Conservation (phyloP, 2,329 filamentous ascomycete species). For the Xylariaceae sp. region DNA sequence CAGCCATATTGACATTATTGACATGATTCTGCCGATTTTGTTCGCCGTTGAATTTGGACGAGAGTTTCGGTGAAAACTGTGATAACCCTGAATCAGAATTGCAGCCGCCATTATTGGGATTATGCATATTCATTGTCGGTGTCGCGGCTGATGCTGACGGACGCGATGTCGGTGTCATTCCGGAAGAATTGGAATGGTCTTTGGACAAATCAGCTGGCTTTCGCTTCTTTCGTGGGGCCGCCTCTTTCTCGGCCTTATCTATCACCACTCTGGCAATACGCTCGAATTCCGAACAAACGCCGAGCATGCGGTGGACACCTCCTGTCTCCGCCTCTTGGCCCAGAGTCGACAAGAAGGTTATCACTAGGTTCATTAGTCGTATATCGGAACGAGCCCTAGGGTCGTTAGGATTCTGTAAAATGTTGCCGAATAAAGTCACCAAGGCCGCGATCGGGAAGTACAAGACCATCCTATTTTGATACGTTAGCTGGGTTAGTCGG, state of each 20-base stretch:
- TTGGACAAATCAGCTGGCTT: conserved; percentile 44
- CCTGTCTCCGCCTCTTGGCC: conserved; percentile 86
- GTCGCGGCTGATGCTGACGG: conserved; percentile 25
- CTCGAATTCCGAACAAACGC: conserved; percentile 93
- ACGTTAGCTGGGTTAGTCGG: conserved; percentile 1
- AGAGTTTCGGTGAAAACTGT: conserved; percentile 29
- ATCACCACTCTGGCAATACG: conserved; percentile 86
- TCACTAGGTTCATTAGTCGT: conserved; percentile 85
- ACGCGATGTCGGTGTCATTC: conserved; percentile 14
- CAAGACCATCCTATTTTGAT: conserved; percentile 65
- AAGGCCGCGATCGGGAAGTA: conserved; percentile 96
- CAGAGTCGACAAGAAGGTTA: conserved; percentile 83
- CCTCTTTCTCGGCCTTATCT: conserved; percentile 84
- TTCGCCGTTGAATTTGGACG: conserved; percentile 32
- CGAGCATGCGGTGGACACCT: conserved; percentile 88
- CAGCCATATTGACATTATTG: conserved; percentile 13
- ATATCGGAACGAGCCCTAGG: conserved; percentile 82
- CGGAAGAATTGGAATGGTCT: conserved; percentile 23
- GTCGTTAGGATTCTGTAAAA: conserved; percentile 90
- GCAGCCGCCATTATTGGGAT: conserved; percentile 31
- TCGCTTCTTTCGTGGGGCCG: conserved; percentile 72
- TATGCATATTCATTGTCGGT: conserved; percentile 21
- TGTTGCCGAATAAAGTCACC: conserved; percentile 93
- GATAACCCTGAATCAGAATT: conserved; percentile 17
- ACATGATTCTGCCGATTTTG: conserved; percentile 27